These are phyloP conservation scores for Russula dissimulans DNA, from an alignment of 768 basidiomycete species.

Conservation along the genomic window DNA sequence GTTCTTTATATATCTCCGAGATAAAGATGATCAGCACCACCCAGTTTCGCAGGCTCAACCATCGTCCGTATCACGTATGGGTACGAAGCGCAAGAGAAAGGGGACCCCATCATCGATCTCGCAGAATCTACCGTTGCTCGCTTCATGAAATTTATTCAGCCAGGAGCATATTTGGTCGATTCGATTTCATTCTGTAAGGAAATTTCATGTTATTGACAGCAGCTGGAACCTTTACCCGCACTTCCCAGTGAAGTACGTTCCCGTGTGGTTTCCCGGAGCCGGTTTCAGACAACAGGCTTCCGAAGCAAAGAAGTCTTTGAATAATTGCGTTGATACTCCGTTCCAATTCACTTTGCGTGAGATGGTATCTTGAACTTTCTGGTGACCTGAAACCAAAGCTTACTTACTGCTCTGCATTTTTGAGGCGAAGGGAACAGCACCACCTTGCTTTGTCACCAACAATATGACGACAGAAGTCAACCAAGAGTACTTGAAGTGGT, in stretches of 20 bases:
- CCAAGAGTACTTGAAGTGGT: background rate
- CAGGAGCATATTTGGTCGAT: background rate
- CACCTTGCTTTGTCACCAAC: background rate
- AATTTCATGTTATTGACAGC: background rate
- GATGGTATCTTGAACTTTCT: background rate
- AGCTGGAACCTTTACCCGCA: background rate
- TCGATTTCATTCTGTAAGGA: background rate
- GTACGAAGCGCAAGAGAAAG: background rate
- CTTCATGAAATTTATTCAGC: background rate
- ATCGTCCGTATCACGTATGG: constrained; percentile 23
- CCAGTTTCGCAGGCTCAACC: constrained; percentile 15
- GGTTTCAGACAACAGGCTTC: background rate
- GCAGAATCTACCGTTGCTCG: background rate
- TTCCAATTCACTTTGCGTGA: background rate
- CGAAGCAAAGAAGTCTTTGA: background rate
- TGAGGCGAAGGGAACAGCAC: background rate
- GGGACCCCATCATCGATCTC: background rate
- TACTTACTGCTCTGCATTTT: background rate
- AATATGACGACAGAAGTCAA: background rate
- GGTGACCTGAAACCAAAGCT: background rate
- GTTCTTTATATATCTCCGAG: background rate
- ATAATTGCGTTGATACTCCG: background rate
- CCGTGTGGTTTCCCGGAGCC: background rate
- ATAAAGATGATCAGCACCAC: background rate
- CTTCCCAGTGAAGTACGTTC: background rate